phyloP scores from a whole-genome alignment of 257 asterid species.

The Solanum ossicruentum region DNA sequence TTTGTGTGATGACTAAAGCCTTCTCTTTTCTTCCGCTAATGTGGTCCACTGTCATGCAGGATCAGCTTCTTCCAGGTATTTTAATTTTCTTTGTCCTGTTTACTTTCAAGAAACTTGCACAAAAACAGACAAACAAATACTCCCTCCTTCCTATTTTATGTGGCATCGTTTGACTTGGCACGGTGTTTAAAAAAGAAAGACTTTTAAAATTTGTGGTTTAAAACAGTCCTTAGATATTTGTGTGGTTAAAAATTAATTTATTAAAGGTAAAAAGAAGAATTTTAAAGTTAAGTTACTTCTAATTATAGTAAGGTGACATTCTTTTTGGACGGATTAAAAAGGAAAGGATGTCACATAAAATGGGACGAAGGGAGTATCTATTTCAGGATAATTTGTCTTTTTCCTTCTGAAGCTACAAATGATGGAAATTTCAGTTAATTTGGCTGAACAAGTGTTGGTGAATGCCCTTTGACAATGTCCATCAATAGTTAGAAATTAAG shows the following conservation, averaged over 20 bases:
- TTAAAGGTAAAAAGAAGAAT: too few relatives aligned
- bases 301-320: too few relatives aligned
- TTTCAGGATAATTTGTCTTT: background rate
- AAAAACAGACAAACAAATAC: background rate
- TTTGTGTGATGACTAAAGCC: background rate
- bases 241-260: too few relatives aligned
- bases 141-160: too few relatives aligned
- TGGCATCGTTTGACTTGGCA: too few relatives aligned
- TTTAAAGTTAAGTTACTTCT: too few relatives aligned
- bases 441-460: background rate
- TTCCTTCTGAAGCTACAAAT: background rate
- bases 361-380: background rate
- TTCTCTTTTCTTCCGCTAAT: conserved; percentile 6
- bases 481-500: background rate
- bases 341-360: too few relatives aligned
- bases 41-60: conserved; percentile 31
- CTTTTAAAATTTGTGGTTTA: too few relatives aligned
- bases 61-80: conserved; percentile 74
- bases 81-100: background rate
- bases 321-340: too few relatives aligned
- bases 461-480: background rate
- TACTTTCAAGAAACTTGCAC: background rate
- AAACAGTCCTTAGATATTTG: too few relatives aligned
- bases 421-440: background rate
- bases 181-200: too few relatives aligned